Conservation (phyloP, 2,329 filamentous ascomycete genomes). For the Penicillium fuscoglaucum region DNA sequence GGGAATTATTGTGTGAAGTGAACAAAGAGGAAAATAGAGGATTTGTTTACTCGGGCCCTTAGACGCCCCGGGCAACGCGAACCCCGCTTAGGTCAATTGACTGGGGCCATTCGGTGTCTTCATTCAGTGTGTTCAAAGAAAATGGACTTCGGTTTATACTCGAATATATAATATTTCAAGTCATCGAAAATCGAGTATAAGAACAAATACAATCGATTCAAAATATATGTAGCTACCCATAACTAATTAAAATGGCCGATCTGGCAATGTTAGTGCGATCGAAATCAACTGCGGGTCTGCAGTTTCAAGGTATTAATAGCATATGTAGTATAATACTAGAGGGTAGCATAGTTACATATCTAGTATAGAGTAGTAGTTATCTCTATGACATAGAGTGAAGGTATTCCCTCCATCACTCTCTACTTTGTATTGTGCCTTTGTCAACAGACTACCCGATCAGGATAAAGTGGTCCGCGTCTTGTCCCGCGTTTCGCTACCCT, state of each 20-base stretch:
- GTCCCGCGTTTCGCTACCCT: conserved; percentile 29
- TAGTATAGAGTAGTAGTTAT: background rate
- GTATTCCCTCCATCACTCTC: background rate
- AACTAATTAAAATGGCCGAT: background rate
- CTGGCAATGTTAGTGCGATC: conserved; percentile 2
- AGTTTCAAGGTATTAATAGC: conserved; percentile 4
- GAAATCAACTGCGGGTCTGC: conserved; percentile 7
- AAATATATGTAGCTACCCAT: background rate
- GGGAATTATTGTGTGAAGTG: background rate
- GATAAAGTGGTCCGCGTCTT: conserved; percentile 39
- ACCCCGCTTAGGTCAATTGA: conserved; percentile 5
- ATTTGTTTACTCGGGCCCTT: conserved; percentile 9
- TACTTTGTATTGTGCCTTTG: background rate
- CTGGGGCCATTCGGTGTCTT: background rate
- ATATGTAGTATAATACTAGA: background rate
- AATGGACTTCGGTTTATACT: background rate
- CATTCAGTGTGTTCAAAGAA: background rate
- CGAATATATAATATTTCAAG: background rate
- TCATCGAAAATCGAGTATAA: background rate
- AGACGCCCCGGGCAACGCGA: conserved; percentile 11
- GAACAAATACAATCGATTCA: background rate
- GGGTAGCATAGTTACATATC: background rate
- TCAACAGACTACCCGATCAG: conserved; percentile 38
- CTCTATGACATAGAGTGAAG: background rate
- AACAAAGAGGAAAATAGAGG: conserved; percentile 3